Conservation (phyloP, 352 stramenopile genomes). For the Globisporangium camurandrum region DNA sequence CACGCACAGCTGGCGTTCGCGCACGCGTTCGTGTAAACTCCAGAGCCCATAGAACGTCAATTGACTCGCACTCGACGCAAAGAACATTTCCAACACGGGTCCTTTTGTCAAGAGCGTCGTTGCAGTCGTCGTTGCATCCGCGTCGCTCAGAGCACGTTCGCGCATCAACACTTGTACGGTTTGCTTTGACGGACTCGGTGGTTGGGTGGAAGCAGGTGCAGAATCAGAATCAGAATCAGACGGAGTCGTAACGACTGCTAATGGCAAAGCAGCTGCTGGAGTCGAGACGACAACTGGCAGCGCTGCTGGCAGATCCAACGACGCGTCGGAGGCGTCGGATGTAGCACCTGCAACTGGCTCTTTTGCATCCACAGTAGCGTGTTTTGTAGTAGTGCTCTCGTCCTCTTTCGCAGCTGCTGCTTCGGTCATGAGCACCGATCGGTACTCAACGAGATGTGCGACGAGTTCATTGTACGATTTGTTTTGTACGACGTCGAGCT, state of each 20-base stretch:
- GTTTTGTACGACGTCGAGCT: slow-evolving; percentile 72
- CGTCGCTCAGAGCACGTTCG: slow-evolving; percentile 67
- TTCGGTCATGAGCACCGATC: slow-evolving; percentile 61
- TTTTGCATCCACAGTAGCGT: slow-evolving; percentile 6
- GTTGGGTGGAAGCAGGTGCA: slow-evolving; percentile 16
- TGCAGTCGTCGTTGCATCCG: slow-evolving; percentile 48
- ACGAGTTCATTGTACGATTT: slow-evolving; percentile 98
- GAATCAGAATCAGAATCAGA: slow-evolving; percentile 16
- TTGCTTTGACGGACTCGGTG: slow-evolving; percentile 59
- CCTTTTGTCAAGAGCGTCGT: slow-evolving; percentile 68
- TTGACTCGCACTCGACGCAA: slow-evolving; percentile 87
- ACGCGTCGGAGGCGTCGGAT: too few species aligned
- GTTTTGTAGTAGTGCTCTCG: neutral
- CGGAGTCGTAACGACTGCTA: too few species aligned
- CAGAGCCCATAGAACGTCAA: slow-evolving; percentile 93
- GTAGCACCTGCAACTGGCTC: neutral
- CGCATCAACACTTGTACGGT: slow-evolving; percentile 70
- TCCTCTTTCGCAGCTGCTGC: slow-evolving; percentile 6
- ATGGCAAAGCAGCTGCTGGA: neutral
- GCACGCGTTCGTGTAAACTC: slow-evolving; percentile 88
- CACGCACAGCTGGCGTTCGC: slow-evolving; percentile 88
- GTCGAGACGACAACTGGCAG: too few species aligned
- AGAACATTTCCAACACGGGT: slow-evolving; percentile 85
- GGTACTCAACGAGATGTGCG: slow-evolving; percentile 90
- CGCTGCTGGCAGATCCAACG: too few species aligned